Conservation (phyloP, 2,329 filamentous ascomycete genomes). For the Xylaria multiplex region DNA sequence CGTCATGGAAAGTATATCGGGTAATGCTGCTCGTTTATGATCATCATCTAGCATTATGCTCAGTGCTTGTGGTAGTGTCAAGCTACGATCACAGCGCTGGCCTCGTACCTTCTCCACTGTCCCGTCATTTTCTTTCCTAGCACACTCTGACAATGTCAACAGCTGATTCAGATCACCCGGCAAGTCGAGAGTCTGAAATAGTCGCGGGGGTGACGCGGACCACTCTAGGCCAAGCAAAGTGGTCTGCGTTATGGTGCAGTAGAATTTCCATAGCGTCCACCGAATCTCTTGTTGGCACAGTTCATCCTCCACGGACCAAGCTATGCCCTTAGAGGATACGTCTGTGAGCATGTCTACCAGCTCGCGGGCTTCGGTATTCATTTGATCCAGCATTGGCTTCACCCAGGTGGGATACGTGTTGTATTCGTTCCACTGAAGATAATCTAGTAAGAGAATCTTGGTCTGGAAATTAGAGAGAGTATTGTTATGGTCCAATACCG, state of each 20-base stretch:
- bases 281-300: conserved; percentile 23
- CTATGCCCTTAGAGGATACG: background rate
- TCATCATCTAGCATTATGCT: conserved; percentile 20
- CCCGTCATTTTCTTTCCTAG: background rate
- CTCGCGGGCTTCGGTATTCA: conserved; percentile 1
- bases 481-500: background rate
- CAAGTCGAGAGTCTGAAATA: conserved; percentile 25
- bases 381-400: conserved; percentile 16
- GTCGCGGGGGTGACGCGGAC: conserved; percentile 8
- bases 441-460: conserved; percentile 22
- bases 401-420: conserved; percentile 1
- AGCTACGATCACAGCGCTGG: background rate
- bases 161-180: conserved; percentile 22
- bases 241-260: conserved; percentile 22
- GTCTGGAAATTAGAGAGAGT: conserved; percentile 24
- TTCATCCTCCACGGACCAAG: conserved; percentile 17
- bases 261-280: conserved; percentile 31
- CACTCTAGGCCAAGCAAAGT: conserved; percentile 20
- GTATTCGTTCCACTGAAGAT: conserved; percentile 26
- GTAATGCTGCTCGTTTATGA: conserved; percentile 7
- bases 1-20: conserved; percentile 22
- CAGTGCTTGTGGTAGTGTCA: conserved; percentile 22
- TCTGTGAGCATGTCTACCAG: conserved; percentile 16
- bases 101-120: background rate
- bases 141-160: background rate